These are phyloP conservation scores for Marchantia paleacea DNA, from an alignment of 225 moss, liverwort and hornwort genomes.

Conservation along the genomic window DNA sequence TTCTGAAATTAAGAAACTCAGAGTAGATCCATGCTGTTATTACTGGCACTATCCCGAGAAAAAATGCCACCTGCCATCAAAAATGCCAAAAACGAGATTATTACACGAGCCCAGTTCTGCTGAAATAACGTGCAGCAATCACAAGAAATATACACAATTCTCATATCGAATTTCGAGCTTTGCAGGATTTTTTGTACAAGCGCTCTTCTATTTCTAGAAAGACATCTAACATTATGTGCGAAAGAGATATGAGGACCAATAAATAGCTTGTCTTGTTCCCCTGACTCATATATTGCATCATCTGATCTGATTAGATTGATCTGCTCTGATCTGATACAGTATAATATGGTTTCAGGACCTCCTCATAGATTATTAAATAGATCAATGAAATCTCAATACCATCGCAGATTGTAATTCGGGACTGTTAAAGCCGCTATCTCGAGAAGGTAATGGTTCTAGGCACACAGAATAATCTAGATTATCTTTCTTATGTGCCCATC, in stretches of 20 bases:
- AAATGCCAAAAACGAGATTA: neutral
- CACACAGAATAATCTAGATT: neutral
- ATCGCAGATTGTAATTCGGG: neutral
- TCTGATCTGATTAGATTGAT: neutral
- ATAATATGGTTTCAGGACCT: neutral
- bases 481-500: neutral
- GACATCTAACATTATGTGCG: too few species aligned
- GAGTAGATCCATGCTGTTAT: slow-evolving; percentile 89
- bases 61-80: slow-evolving; percentile 69
- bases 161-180: neutral
- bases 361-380: neutral
- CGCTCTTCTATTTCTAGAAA: neutral
- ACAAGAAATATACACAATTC: too few species aligned
- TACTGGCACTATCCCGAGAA: slow-evolving; percentile 80
- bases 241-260: neutral
- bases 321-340: neutral
- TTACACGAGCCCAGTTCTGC: neutral
- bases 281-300: neutral
- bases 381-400: neutral
- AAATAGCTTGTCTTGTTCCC: neutral
- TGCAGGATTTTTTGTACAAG: neutral
- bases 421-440: neutral
- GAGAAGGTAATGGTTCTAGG: neutral
- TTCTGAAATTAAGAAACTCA: slow-evolving; percentile 70
- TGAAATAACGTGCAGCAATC: neutral